Evolutionary conservation across 2,329 filamentous ascomycete species (phyloP).

Genomic region (Stagonosporopsis tanaceti): DNA sequence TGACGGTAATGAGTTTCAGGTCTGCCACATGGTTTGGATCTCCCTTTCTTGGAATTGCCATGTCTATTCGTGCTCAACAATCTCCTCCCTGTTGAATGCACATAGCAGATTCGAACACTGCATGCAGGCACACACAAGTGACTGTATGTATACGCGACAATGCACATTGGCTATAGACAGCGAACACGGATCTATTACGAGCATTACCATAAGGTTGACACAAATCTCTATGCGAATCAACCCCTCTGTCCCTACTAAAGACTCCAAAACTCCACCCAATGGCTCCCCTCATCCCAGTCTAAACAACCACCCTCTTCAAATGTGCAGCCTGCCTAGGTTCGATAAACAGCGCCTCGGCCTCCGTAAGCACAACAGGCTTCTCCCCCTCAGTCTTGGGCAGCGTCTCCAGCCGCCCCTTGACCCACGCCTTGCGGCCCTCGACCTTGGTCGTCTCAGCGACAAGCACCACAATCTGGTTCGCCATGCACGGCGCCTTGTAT

Average conservation of each 20-base stretch:
- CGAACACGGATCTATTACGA: not conserved
- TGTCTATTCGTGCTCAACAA: too few relatives aligned
- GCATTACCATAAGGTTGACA: not conserved
- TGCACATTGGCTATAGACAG: not conserved
- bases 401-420: conserved; percentile 85
- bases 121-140: too few relatives aligned
- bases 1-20: too few relatives aligned
- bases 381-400: conserved; percentile 74
- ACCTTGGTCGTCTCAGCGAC: conserved; percentile 81
- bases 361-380: conserved; percentile 72
- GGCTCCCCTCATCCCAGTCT: not conserved
- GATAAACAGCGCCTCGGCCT: conserved; percentile 86
- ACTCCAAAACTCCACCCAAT: conserved; percentile 15
- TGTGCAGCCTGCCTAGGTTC: conserved; percentile 80
- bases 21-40: too few relatives aligned
- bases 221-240: not conserved
- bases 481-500: conserved; percentile 82
- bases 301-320: conserved; percentile 41
- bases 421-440: conserved; percentile 94
- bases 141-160: not conserved
- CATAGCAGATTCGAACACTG: too few relatives aligned
- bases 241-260: not conserved
- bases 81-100: too few relatives aligned
- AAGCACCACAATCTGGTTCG: conserved; percentile 78
- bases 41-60: too few relatives aligned